Percentiles rank a stretch among this genome's conserved stretches.
Evolutionary conservation across 1,284 basidiomycete genomes (phyloP).

Genomic region (Cutaneotrichosporon cutaneum): DNA sequence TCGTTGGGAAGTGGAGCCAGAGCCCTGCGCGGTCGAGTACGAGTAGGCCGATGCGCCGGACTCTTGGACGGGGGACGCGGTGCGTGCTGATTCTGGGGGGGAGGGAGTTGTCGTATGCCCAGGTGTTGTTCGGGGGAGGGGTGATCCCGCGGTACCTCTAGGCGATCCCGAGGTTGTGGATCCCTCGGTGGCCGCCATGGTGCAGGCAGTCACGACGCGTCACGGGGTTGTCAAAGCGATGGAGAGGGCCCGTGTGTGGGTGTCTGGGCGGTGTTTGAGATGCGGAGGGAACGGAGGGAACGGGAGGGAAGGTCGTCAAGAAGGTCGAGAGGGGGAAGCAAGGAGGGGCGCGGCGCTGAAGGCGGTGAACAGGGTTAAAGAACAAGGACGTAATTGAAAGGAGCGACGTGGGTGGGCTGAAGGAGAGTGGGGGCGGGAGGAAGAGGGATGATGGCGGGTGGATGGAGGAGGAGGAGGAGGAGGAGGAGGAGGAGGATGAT

Average conservation of each 20-base stretch:
- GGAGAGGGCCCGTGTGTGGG: not conserved
- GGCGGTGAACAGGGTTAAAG: not conserved
- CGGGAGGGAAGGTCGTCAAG: not conserved
- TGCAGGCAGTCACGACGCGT: not conserved
- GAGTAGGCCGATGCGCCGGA: conserved; percentile 4
- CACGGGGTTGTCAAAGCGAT: not conserved
- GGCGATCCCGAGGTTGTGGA: conserved; percentile 11
- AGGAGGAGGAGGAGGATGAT: not conserved
- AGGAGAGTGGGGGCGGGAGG: not conserved
- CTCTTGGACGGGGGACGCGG: not conserved
- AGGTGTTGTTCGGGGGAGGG: not conserved
- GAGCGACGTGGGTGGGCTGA: conserved; percentile 2
- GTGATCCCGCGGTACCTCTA: not conserved
- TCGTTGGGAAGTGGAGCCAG: not conserved
- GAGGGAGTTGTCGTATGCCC: not conserved
- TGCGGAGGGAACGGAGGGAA: not conserved
- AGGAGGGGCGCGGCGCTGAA: no score
- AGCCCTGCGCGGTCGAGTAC: not conserved
- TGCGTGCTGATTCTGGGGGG: not conserved
- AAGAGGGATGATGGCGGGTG: not conserved
- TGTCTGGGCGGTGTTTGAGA: not conserved
- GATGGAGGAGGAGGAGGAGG: not conserved
- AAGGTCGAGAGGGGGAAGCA: not conserved
- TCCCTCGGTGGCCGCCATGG: conserved; percentile 1
- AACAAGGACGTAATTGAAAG: not conserved